phyloP scores from a whole-genome alignment of 176 grass and related monocot species.

The Echinochloa phyllopogon region DNA sequence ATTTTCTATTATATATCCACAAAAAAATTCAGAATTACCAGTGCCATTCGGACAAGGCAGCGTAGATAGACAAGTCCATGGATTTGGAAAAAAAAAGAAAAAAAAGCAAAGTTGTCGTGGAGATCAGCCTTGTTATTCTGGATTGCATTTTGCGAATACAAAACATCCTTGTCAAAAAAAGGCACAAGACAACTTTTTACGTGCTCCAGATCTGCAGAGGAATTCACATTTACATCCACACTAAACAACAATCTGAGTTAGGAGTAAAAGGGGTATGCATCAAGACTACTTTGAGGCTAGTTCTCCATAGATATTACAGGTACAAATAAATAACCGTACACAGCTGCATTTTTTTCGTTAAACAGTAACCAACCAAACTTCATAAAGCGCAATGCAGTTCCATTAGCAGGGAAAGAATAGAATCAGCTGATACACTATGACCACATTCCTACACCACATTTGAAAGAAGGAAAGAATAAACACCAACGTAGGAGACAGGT shows the following conservation, averaged over 20 bases:
- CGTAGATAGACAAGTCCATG: background rate
- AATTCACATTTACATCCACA: constrained; percentile 14
- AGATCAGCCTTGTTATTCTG: background rate
- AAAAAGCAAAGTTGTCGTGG: background rate
- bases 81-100: background rate
- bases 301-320: constrained; percentile 24
- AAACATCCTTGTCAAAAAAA: background rate
- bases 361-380: constrained; percentile 33
- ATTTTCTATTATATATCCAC: background rate
- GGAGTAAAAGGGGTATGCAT: background rate
- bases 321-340: constrained; percentile 28
- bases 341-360: constrained; percentile 5
- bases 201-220: background rate
- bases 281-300: background rate
- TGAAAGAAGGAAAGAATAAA: constrained; percentile 26
- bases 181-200: background rate
- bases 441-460: constrained; percentile 46
- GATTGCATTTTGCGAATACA: background rate
- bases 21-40: background rate
- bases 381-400: background rate
- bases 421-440: constrained; percentile 46
- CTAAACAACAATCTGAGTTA: background rate
- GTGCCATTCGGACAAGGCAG: background rate
- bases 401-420: constrained; percentile 53
- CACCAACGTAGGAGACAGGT: constrained; percentile 5